phyloP scores from a whole-genome alignment of 331 rosid species.

The Arachis monticola region DNA sequence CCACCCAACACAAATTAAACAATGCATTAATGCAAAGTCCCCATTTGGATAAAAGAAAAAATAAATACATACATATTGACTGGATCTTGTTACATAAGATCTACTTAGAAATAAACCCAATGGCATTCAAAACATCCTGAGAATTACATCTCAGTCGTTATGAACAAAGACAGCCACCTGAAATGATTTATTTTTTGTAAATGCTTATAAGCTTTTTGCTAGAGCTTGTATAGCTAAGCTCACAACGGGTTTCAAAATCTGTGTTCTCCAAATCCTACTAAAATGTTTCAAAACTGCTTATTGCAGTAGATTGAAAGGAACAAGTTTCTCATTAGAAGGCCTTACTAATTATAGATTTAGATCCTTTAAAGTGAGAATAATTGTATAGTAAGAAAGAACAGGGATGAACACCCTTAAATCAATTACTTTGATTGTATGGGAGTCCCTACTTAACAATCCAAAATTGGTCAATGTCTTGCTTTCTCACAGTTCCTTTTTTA shows the following conservation, averaged over 20 bases:
- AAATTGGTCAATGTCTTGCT: too few species aligned
- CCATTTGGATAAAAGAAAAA: neutral
- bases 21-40: neutral
- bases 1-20: neutral
- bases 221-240: constrained; percentile 10
- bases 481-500: too few species aligned
- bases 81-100: neutral
- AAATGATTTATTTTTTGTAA: neutral
- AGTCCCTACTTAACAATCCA: too few species aligned
- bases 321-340: too few species aligned
- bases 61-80: neutral
- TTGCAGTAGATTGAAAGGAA: neutral
- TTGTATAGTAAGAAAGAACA: too few species aligned
- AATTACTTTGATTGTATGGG: too few species aligned
- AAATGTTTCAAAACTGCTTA: neutral
- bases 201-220: neutral
- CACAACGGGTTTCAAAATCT: neutral
- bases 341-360: too few species aligned
- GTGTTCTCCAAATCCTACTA: constrained; percentile 3
- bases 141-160: neutral
- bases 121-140: neutral
- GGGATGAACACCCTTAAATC: too few species aligned
- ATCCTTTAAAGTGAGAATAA: too few species aligned
- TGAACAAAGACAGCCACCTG: constrained; percentile 7
- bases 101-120: constrained; percentile 6